Evolutionary conservation across 306 rosid species (phyloP), one percentile per base, ranked within the genome.

Genomic region (Boehmeria nivea): DNA sequence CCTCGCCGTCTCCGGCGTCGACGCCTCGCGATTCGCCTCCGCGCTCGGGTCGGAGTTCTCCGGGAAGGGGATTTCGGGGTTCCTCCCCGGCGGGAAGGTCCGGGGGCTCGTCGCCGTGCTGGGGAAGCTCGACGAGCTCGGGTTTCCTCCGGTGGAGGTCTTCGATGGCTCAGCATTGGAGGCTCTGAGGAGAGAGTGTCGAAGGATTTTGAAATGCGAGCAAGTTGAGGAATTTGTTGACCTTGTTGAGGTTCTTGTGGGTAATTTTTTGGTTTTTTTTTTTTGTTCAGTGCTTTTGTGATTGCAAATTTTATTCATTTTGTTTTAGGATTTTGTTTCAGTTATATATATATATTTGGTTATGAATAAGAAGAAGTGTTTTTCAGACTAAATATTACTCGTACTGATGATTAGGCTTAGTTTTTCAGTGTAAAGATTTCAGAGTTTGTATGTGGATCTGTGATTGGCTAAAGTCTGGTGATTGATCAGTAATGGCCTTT

Each of bases 191-290:
- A 52, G 69, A 13, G 85, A 87, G 37, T 84, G 94, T 59, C 45
- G 39, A 53, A 63, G 60, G 1, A 28, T 90, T 54, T 69, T 83
- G 64, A 45, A 48, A 38, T 56, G 21, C 7, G 79, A 74, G 34
- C 76, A 72, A 25, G 53, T 87, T n/a, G 72, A 76, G 43, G 88
- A 86, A 49, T 82, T 84, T 53, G 82, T 90, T 54, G 82, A 78
- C 61, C 76, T 87, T 7, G 61, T 87, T 94, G 95, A 87, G 83
- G 69, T 72, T 78, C 88, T 90, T 65, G 19, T 81, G 57, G 95
- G 98, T 84, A 75, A 75, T 52, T 26, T 0, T 13, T 20, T 63
- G 37, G 11, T 12, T 37, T 27, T n/a, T 44, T 42, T 14, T 15
- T 50, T 1, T 43, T 62, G n/a, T n/a, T n/a, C n/a, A n/a, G n/a